Percentiles rank a stretch among this genome's conserved stretches.
Evolutionary conservation across 371 early-diverging fungal species (phyloP).

Genomic region (Vairimorpha ceranae): DNA sequence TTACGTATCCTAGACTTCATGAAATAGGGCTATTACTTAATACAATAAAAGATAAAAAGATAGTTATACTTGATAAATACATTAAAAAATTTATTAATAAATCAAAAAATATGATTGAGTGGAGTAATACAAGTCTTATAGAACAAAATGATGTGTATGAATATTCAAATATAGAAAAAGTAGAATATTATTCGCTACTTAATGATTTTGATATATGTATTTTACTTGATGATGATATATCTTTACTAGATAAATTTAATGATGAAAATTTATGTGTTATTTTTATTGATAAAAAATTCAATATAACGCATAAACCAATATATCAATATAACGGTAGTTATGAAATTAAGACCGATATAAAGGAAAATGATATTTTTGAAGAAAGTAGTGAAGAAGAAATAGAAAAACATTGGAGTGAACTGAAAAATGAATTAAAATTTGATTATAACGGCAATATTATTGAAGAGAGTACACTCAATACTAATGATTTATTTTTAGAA

Average conservation of each 20-base stretch:
- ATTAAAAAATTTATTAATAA: constrained; percentile 56
- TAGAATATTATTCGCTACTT: constrained; percentile 25
- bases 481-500: neutral
- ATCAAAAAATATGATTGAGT: constrained; percentile 62
- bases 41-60: constrained; percentile 59
- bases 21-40: constrained; percentile 77
- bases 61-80: constrained; percentile 56
- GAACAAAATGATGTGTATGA: constrained; percentile 59
- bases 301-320: constrained; percentile 15
- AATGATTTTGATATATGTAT: constrained; percentile 44
- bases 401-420: constrained; percentile 10
- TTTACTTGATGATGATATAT: constrained; percentile 46
- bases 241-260: constrained; percentile 43
- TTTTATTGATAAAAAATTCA: constrained; percentile 28
- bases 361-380: neutral
- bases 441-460: neutral
- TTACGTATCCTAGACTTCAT: constrained; percentile 75
- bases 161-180: constrained; percentile 49
- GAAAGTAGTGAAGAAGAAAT: constrained; percentile 16
- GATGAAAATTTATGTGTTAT: constrained; percentile 35
- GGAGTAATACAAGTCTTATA: constrained; percentile 57
- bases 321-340: constrained; percentile 24
- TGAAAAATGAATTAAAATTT: constrained; percentile 16
- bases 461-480: constrained; percentile 19
- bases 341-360: neutral